Conservation (phyloP, 768 basidiomycete genomes). For the Mycena polygramma region DNA sequence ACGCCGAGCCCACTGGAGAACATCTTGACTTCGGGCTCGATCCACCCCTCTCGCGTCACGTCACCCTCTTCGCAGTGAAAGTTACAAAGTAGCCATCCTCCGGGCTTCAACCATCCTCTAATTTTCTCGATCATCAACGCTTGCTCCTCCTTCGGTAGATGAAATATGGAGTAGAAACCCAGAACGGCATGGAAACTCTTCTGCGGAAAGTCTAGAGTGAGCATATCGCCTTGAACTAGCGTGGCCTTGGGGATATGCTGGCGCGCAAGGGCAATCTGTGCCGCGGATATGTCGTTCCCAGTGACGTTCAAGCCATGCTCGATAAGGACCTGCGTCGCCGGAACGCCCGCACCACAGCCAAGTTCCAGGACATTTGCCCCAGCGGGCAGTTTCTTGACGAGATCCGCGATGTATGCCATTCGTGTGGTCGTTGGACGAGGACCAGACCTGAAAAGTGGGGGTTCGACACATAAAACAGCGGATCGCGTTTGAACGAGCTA, state of each 20-base stretch:
- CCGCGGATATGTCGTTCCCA: slow-evolving; percentile 47
- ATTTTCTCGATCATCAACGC: slow-evolving; percentile 44
- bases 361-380: slow-evolving; percentile 44
- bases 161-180: slow-evolving; percentile 47
- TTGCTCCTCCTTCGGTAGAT: slow-evolving; percentile 46
- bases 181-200: slow-evolving; percentile 43
- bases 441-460: slow-evolving; percentile 30
- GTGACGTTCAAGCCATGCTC: slow-evolving; percentile 41
- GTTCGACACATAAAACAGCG: not conserved
- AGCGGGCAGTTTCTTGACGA: slow-evolving; percentile 36
- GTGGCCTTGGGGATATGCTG: slow-evolving; percentile 41
- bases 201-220: slow-evolving; percentile 35
- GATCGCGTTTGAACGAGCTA: not conserved
- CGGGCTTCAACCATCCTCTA: slow-evolving; percentile 44
- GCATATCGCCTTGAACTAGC: slow-evolving; percentile 47
- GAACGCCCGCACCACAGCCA: slow-evolving; percentile 48
- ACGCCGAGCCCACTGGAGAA: slow-evolving; percentile 44
- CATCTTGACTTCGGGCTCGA: slow-evolving; percentile 42
- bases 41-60: slow-evolving; percentile 41
- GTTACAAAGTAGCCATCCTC: slow-evolving; percentile 44
- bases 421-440: slow-evolving; percentile 41
- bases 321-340: slow-evolving; percentile 41
- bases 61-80: slow-evolving; percentile 38
- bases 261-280: slow-evolving; percentile 44
- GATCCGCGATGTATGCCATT: slow-evolving; percentile 37